A percentile compares a stretch with the other conserved stretches of the same genome.
phyloP scores from a whole-genome alignment of 2,329 filamentous ascomycete genomes.

The Pseudogymnoascus sp. region DNA sequence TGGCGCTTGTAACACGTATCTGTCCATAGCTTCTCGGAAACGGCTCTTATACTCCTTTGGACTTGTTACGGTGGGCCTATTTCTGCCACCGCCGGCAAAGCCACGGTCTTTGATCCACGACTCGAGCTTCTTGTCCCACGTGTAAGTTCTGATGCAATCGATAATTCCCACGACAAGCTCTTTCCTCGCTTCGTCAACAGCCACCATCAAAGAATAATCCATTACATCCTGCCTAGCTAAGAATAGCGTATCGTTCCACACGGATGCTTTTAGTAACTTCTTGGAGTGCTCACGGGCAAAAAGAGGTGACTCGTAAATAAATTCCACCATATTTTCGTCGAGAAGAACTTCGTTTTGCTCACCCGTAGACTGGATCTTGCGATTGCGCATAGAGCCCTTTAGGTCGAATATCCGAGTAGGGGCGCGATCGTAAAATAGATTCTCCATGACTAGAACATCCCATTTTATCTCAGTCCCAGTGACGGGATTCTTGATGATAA shows the following conservation, averaged over 20 bases:
- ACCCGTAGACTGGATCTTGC: constrained; percentile 91
- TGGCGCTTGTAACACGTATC: constrained; percentile 46
- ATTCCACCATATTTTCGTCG: constrained; percentile 98
- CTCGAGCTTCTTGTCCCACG: constrained; percentile 99
- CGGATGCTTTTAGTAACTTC: constrained; percentile 79
- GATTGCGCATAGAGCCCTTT: constrained; percentile 97
- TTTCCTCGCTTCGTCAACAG: constrained; percentile 80
- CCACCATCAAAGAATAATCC: constrained; percentile 98
- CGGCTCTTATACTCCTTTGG: constrained; percentile 93
- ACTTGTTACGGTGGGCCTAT: constrained; percentile 89
- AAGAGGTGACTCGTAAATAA: constrained; percentile 93
- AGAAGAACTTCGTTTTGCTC: constrained; percentile 93
- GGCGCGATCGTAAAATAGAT: constrained; percentile 89
- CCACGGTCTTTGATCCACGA: constrained; percentile 98
- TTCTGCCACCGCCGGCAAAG: constrained; percentile 64
- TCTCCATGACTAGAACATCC: constrained; percentile 93
- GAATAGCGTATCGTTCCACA: constrained; percentile 97
- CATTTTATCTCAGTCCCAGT: constrained; percentile 92
- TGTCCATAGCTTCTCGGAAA: constrained; percentile 93
- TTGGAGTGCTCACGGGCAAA: constrained; percentile 95
- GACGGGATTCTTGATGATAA: constrained; percentile 88
- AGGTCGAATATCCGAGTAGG: constrained; percentile 89
- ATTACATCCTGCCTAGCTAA: constrained; percentile 92
- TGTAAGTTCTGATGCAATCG: constrained; percentile 96
- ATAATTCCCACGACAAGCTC: constrained; percentile 97